phyloP scores from a whole-genome alignment of 257 asterid species.

The Solanum medicagineum region DNA sequence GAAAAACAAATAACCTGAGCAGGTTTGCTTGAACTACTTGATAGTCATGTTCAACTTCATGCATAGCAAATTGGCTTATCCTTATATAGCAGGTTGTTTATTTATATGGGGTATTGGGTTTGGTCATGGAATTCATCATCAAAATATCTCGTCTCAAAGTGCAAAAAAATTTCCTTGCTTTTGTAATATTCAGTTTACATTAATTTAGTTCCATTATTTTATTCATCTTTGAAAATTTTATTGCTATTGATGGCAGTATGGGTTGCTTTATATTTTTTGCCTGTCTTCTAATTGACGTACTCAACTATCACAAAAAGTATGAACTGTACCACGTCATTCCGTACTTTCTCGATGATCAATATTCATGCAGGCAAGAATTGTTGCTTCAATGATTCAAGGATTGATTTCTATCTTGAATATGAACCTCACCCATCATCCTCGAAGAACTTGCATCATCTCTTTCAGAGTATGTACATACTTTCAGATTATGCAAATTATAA shows the following conservation, averaged over 20 bases:
- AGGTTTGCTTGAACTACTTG: not conserved
- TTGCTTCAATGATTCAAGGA: constrained; percentile 84
- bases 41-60: not conserved
- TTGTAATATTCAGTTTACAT: not conserved
- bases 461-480: constrained; percentile 55
- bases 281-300: not conserved
- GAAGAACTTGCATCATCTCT: constrained; percentile 80
- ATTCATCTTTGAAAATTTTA: not conserved
- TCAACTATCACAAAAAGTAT: not conserved
- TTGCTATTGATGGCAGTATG: not conserved
- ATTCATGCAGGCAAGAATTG: constrained; percentile 69
- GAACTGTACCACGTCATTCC: not conserved
- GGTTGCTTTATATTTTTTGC: constrained; percentile 36
- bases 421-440: constrained; percentile 95
- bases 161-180: not conserved
- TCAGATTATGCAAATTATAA: not conserved
- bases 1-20: not conserved
- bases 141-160: not conserved
- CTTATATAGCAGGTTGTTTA: not conserved
- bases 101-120: not conserved
- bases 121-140: not conserved
- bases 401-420: constrained; percentile 62
- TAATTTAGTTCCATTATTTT: not conserved
- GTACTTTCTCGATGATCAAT: not conserved
- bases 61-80: not conserved